A percentile compares a stretch with the other conserved stretches of the same genome.
These are phyloP conservation scores for Globisporangium viniferum DNA, from an alignment of 352 stramenopile genomes.

Conservation along the genomic window DNA sequence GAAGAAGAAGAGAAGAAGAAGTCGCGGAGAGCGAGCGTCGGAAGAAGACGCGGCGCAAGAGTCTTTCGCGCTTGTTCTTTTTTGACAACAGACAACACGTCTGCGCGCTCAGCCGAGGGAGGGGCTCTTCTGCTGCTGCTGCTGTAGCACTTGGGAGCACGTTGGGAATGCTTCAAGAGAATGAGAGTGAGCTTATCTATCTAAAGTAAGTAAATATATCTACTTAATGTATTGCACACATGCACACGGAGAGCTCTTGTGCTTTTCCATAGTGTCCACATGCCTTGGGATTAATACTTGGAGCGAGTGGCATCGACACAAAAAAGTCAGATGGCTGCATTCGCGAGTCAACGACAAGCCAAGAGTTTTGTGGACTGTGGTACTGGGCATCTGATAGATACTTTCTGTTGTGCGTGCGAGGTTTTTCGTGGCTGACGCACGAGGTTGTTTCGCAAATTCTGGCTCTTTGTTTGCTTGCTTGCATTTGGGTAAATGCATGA, in stretches of 20 bases:
- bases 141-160: background rate
- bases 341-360: background rate
- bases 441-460: background rate
- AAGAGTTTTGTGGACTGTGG: background rate
- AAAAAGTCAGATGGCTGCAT: background rate
- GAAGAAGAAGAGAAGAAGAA: background rate
- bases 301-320: background rate
- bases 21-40: background rate
- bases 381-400: background rate
- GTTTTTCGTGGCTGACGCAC: background rate
- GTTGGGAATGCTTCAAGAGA: background rate
- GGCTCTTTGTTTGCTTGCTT: background rate
- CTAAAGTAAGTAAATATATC: background rate
- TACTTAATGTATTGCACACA: background rate
- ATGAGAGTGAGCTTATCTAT: background rate
- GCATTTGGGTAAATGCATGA: background rate
- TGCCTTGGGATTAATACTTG: background rate
- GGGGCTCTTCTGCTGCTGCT: background rate
- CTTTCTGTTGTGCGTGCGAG: background rate
- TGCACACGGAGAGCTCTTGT: too few species aligned
- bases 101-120: background rate
- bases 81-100: background rate
- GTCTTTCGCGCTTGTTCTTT: background rate
- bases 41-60: slow-evolving; percentile 6
- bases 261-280: background rate